Evolutionary conservation across 176 grass and related monocot species (phyloP).

Genomic region (Urochloa ruziziensis): DNA sequence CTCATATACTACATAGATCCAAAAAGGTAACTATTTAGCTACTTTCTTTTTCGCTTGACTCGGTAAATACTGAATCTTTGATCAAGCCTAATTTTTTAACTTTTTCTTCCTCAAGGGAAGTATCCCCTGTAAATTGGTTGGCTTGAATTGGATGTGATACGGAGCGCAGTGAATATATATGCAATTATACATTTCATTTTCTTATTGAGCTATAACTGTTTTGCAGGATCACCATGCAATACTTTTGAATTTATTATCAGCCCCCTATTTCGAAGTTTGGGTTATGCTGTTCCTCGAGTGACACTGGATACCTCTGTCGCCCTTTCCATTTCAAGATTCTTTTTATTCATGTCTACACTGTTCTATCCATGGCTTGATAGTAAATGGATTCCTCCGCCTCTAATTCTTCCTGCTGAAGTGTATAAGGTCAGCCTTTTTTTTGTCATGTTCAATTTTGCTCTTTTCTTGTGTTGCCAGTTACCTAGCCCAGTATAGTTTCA

Average conservation of each 20-base stretch:
- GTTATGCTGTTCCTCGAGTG: constrained; percentile 55
- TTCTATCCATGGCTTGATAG: constrained; percentile 74
- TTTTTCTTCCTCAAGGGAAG: not conserved
- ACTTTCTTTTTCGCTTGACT: not conserved
- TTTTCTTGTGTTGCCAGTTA: not conserved
- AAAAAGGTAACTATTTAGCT: not conserved
- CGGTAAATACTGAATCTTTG: constrained; percentile 4
- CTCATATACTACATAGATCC: not conserved
- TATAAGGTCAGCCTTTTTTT: constrained; percentile 64
- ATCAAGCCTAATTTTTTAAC: not conserved
- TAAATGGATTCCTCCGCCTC: constrained; percentile 76
- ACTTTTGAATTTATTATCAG: constrained; percentile 77
- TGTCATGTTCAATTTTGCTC: not conserved
- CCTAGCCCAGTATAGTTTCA: not conserved
- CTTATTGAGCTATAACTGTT: constrained; percentile 21
- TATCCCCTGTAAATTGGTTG: not conserved
- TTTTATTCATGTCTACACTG: constrained; percentile 58
- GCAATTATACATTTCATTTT: not conserved
- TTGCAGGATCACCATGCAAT: constrained; percentile 72
- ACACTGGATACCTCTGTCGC: constrained; percentile 49
- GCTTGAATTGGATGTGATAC: not conserved
- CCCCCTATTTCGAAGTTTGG: constrained; percentile 85
- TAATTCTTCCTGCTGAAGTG: constrained; percentile 91
- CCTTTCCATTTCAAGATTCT: constrained; percentile 60
- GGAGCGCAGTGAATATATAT: not conserved